Base-by-base conservation (phyloP, 495 filamentous ascomycete species). In the Lophium mytilinum region DNA sequence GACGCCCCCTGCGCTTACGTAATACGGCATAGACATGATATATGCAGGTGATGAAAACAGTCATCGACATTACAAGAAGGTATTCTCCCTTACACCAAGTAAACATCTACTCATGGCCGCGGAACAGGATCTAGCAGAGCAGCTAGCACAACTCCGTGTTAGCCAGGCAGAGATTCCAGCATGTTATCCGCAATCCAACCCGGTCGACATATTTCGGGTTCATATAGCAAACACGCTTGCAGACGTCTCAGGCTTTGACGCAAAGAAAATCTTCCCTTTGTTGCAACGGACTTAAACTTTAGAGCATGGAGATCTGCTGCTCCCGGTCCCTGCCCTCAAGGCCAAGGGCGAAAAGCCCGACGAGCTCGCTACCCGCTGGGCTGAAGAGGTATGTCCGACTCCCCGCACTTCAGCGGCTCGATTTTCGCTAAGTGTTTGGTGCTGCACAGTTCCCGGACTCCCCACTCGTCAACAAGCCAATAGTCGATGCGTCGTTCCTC, bases 281-380 rank as follows among this genome's bases (percentile, higher is more conserved):
- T 70, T 96, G 36, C 75, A 82, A 66, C 95, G 89, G 87, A 94
- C 91, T 12, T 76, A 79, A 60, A 81, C 81, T 40, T 73, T 95
- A 35, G 90, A 95, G 57, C 94, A 95, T 78, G 91, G 91, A 59
- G 91, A 96, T 68, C 73, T 95, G 58, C 74, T 84, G 42, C 74
- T 96, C 37, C 81, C 91, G 50, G 83, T 88, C 35, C 84, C 91
- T 8, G 78, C 90, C 11, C 75, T 95, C 47, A 78, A 86, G 43
- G 76, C 95, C 58, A 92, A 93, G 73, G 84, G 86, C 55, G 82
- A 82, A 73, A 95, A 91, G 63, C 88, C 88, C 9, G 72, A 80
- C 43, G 87, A 86, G 63, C 75, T 30, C 24, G 24, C 24, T 3
- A 6, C 24, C 24, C 24, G 24, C 6, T 30, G 24, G 24, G 24